phyloP scores from a whole-genome alignment of 139 green algal genomes.

The Micractinium conductrix region DNA sequence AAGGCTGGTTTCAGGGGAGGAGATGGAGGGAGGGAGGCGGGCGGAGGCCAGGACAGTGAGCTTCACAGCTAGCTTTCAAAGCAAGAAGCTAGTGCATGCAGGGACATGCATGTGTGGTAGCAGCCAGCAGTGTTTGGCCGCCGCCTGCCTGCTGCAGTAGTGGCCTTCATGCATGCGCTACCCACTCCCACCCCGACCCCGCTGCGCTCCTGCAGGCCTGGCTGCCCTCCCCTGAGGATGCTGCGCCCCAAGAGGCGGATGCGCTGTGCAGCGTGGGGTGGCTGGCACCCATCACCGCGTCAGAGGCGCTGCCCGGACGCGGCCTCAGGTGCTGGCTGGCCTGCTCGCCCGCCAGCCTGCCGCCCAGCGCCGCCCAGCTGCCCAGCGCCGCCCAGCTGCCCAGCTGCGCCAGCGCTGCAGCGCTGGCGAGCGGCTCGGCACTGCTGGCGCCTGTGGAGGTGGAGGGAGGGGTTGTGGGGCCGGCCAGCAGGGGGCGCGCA shows the following conservation, averaged over 20 bases:
- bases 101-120: too few species aligned
- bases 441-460: too few species aligned
- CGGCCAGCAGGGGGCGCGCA: neutral
- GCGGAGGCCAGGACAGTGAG: too few species aligned
- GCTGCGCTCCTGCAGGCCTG: neutral
- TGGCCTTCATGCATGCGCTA: neutral
- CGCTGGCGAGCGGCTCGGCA: too few species aligned
- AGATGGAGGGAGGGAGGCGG: too few species aligned
- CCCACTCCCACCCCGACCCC: neutral
- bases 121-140: too few species aligned
- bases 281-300: neutral
- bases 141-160: too few species aligned
- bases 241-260: neutral
- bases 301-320: slow-evolving; percentile 6
- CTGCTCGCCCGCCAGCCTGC: neutral
- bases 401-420: too few species aligned
- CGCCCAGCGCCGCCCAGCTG: neutral
- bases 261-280: neutral
- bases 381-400: neutral
- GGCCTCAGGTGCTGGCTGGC: slow-evolving; percentile 25
- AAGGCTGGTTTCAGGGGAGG: neutral
- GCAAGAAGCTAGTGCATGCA: too few species aligned
- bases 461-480: too few species aligned
- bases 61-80: too few species aligned
- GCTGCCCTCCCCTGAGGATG: neutral